phyloP scores from a whole-genome alignment of 805 yeast species.

The Tetrapisispora pingtungensis region DNA sequence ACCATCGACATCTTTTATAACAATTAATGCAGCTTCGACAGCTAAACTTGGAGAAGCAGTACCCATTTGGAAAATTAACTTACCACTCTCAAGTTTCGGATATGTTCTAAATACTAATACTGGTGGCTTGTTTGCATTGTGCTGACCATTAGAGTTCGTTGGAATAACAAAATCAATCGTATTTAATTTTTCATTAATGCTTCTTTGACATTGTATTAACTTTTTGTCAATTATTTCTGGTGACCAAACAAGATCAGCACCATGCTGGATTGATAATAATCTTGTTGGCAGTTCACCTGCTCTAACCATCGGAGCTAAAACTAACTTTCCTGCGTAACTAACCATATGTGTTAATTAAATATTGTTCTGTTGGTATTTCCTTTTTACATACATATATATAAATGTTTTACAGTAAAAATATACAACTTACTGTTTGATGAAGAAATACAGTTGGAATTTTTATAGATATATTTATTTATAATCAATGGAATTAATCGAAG shows the following conservation, averaged over 20 bases:
- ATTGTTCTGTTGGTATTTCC: too few relatives aligned
- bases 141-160: conserved; percentile 22
- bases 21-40: conserved; percentile 72
- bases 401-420: too few relatives aligned
- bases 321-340: conserved; percentile 63
- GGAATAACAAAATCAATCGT: conserved; percentile 49
- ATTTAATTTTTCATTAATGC: conserved; percentile 42
- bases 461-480: background rate
- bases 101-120: conserved; percentile 65
- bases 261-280: conserved; percentile 65
- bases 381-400: too few relatives aligned
- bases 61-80: conserved; percentile 83
- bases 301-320: conserved; percentile 93
- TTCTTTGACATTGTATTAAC: conserved; percentile 58
- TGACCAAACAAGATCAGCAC: conserved; percentile 92
- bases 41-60: conserved; percentile 78
- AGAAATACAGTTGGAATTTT: too few relatives aligned
- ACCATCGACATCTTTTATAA: conserved; percentile 81
- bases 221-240: conserved; percentile 92
- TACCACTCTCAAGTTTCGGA: conserved; percentile 50
- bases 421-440: too few relatives aligned
- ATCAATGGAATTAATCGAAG: background rate
- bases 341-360: conserved; percentile 1
- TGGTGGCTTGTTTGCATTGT: conserved; percentile 30
- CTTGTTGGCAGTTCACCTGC: conserved; percentile 92